A percentile compares a stretch with the other conserved stretches of the same genome.
These are phyloP conservation scores for Phytophthora pisi DNA, from an alignment of 352 stramenopile genomes.

Conservation along the genomic window DNA sequence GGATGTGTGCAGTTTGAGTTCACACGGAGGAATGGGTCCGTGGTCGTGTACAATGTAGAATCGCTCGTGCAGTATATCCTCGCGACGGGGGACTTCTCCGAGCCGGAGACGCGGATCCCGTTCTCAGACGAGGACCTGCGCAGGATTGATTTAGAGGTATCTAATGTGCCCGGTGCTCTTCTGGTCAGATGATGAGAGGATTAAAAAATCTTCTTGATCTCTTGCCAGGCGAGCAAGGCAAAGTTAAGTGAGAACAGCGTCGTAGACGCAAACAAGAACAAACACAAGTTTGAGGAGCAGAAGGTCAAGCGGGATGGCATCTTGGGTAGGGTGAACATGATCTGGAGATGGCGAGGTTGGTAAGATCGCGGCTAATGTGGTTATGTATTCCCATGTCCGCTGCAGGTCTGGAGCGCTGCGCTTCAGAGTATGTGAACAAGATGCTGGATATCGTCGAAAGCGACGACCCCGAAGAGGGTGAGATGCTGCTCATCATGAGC, in stretches of 20 bases:
- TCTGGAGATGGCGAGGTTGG: neutral
- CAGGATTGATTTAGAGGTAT: conserved; percentile 76
- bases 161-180: conserved; percentile 26
- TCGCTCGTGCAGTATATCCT: conserved; percentile 90
- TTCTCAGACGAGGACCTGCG: conserved; percentile 85
- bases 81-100: conserved; percentile 87
- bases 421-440: conserved; percentile 85
- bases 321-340: conserved; percentile 51
- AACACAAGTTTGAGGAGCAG: conserved; percentile 77
- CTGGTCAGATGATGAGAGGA: conserved; percentile 37
- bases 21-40: conserved; percentile 77
- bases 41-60: conserved; percentile 89
- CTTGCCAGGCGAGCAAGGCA: conserved; percentile 64
- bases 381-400: neutral
- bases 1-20: conserved; percentile 74
- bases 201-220: conserved; percentile 41
- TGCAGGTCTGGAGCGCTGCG: conserved; percentile 79
- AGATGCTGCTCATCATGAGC: conserved; percentile 83
- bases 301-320: conserved; percentile 85
- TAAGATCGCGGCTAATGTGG: conserved; percentile 6
- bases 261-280: conserved; percentile 76
- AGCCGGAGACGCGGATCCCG: conserved; percentile 87
- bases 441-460: conserved; percentile 88
- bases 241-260: conserved; percentile 72
- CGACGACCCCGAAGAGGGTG: conserved; percentile 78